A percentile compares a stretch with the other conserved stretches of the same genome.
Evolutionary conservation across 495 filamentous ascomycete genomes (phyloP).

Genomic region (Penicillium macrosclerotiorum): DNA sequence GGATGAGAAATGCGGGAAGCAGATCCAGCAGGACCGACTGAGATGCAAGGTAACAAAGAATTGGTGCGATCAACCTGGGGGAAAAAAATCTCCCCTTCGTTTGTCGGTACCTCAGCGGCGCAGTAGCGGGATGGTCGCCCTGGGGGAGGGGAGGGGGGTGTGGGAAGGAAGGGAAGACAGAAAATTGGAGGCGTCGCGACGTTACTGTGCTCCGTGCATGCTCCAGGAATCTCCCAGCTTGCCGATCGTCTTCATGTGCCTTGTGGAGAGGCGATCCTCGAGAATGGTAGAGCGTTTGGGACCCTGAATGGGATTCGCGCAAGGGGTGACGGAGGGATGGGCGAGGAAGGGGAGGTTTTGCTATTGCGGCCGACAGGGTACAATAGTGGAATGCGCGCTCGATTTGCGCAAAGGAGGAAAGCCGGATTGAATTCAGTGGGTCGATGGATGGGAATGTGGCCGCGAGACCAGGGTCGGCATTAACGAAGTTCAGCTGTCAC

Average conservation of each 20-base stretch:
- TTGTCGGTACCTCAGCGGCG: constrained; percentile 25
- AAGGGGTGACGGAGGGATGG: constrained; percentile 33
- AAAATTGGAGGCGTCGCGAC: constrained; percentile 32
- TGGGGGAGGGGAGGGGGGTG: too few relatives aligned
- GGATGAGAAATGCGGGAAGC: constrained; percentile 30
- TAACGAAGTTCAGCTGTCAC: constrained; percentile 44
- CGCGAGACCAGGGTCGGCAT: constrained; percentile 44
- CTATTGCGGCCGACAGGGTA: constrained; percentile 8
- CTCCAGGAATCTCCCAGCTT: constrained; percentile 47
- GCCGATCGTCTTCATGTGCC: constrained; percentile 46
- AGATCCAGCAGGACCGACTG: constrained; percentile 15
- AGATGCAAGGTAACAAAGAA: constrained; percentile 43
- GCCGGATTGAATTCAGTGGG: constrained; percentile 36
- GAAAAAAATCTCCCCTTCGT: constrained; percentile 36
- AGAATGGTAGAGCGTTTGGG: constrained; percentile 30
- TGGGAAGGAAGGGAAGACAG: constrained; percentile 30
- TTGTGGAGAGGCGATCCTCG: constrained; percentile 32
- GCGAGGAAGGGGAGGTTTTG: constrained; percentile 14
- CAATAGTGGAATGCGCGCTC: constrained; percentile 41
- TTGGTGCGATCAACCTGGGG: constrained; percentile 28
- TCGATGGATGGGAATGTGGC: constrained; percentile 41
- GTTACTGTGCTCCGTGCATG: constrained; percentile 51
- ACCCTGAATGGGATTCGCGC: constrained; percentile 38
- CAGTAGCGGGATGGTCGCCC: too few relatives aligned
- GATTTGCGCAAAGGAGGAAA: constrained; percentile 35